Evolutionary conservation across 2,329 filamentous ascomycete genomes (phyloP), one percentile per base, ranked within the genome.

Genomic region (Cordyceps farinosa): DNA sequence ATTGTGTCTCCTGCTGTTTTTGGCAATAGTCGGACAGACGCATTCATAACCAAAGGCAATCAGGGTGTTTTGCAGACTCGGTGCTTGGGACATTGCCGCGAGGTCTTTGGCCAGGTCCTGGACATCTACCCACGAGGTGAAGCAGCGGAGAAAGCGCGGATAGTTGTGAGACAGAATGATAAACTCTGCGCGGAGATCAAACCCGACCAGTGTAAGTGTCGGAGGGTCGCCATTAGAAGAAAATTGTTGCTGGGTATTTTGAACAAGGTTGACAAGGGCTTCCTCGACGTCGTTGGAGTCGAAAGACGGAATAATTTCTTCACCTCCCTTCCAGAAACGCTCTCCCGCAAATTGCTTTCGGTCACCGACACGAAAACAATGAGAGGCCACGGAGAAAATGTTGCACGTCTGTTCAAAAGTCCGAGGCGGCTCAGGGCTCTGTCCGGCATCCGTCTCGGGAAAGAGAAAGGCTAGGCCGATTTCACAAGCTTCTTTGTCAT

Each of bases 181-280:
- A 48, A 62, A 55, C 34, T 62, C 59, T 13, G 52, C 40, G 27
- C 38, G 13, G n/a, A 62, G 59, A 53, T 50, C 60, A 44, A 62
- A 62, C 10, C 52, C 52, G n/a, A 62, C 60, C 10, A 62, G 52
- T 5, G 60, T 56, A 48, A 62, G 42, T n/a, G 32, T 34, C 11
- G 30, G 17, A 30, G 34, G 52, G 7, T 40, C 10, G 44, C 44
- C 34, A 6, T 10, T 7, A 51, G 44, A 42, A 5, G 17, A 29
- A 48, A 17, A 7, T 17, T 22, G 30, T 15, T 56, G 42, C 50
- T 62, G 50, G 2, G 22, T 38, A 34, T 29, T 55, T 30, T 55
- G 50, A 7, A 62, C 29, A 54, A 62, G 29, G 51, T 55, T 50
- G 59, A 55, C 30, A 34, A 55, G 17, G n/a, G 51, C 30, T n/a